Conservation (phyloP, 2,329 filamentous ascomycete genomes). For the Penicillium sp. region DNA sequence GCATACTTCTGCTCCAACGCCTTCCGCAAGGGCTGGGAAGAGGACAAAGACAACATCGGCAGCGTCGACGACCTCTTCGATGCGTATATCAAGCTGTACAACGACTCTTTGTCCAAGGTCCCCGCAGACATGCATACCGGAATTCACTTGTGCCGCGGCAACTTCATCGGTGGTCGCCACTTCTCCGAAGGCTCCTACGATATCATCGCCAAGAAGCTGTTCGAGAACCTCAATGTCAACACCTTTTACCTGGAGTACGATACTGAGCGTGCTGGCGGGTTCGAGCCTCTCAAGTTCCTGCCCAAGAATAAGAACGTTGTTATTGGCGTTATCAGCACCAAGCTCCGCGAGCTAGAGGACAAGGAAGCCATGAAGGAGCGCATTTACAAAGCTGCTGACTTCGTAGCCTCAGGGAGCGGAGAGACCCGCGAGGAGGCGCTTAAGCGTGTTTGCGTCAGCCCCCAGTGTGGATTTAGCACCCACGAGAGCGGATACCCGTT, state of each 20-base stretch:
- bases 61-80: constrained; percentile 70
- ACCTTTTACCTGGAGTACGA: constrained; percentile 71
- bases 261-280: constrained; percentile 62
- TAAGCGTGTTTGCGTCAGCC: constrained; percentile 64
- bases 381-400: constrained; percentile 61
- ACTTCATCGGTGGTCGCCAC: constrained; percentile 64
- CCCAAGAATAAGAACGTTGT: constrained; percentile 63
- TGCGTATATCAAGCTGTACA: constrained; percentile 74
- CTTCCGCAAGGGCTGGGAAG: constrained; percentile 68
- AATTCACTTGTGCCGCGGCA: constrained; percentile 68
- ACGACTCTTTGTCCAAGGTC: constrained; percentile 63
- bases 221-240: constrained; percentile 61
- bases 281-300: constrained; percentile 61
- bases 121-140: constrained; percentile 72
- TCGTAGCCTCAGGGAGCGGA: constrained; percentile 65
- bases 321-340: constrained; percentile 62
- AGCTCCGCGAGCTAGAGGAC: constrained; percentile 61
- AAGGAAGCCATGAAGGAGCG: constrained; percentile 61
- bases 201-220: constrained; percentile 64
- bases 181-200: constrained; percentile 68
- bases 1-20: constrained; percentile 71
- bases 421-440: constrained; percentile 66
- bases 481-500: constrained; percentile 71
- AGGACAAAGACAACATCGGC: constrained; percentile 65
- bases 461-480: constrained; percentile 72